Conservation (phyloP, 1,284 basidiomycete species). For the Pyrrhoderma lamaoense region DNA sequence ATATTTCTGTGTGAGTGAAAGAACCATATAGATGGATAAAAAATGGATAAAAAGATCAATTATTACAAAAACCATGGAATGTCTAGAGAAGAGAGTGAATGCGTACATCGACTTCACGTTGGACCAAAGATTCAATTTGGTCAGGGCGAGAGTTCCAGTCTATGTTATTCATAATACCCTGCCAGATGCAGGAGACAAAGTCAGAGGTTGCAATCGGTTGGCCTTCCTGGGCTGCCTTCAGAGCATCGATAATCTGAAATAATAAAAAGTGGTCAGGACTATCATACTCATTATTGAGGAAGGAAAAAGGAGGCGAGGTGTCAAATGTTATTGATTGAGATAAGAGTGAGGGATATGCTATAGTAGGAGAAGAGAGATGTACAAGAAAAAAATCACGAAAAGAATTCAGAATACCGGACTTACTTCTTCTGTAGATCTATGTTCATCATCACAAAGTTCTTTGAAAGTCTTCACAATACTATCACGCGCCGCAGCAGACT, state of each 20-base stretch:
- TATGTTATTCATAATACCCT: conserved; percentile 78
- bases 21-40: conserved; percentile 1
- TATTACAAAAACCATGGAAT: background rate
- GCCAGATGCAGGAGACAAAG: conserved; percentile 85
- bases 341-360: too few species aligned
- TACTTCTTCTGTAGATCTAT: conserved; percentile 22
- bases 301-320: too few species aligned
- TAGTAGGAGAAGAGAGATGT: too few species aligned
- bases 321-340: too few species aligned
- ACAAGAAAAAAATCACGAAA: too few species aligned
- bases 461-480: conserved; percentile 56
- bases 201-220: conserved; percentile 75
- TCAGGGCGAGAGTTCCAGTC: conserved; percentile 87
- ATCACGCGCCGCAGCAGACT: conserved; percentile 68
- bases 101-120: conserved; percentile 77
- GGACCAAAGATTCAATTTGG: conserved; percentile 79
- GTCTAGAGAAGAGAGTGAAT: background rate
- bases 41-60: conserved; percentile 6
- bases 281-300: too few species aligned
- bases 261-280: too few species aligned
- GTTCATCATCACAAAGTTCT: conserved; percentile 42
- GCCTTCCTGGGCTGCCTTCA: conserved; percentile 65
- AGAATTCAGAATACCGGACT: too few species aligned
- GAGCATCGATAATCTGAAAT: conserved; percentile 61
- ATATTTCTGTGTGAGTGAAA: conserved; percentile 50